Evolutionary conservation across 2,329 filamentous ascomycete species (phyloP), one percentile per base, ranked within the genome.

Genomic region (Botrytis pseudocinerea): DNA sequence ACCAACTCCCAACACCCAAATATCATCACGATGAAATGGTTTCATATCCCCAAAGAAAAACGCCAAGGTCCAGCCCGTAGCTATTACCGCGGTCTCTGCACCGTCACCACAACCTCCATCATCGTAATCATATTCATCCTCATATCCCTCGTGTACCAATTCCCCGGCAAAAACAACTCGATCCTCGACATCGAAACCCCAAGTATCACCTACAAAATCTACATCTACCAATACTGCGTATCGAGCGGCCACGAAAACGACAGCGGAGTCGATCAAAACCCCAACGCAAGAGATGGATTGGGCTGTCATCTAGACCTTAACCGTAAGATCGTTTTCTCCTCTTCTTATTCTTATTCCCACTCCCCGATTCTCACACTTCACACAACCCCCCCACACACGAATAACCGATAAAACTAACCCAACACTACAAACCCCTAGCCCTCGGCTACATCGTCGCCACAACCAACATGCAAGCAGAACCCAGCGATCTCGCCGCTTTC

Each of bases 291-390:
- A 20, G n/a, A 64, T 46, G 40, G 61, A 12, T 7, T 22, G 18
- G 61, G 61, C 0, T 64, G 61, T 46, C 61, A 64, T 64, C 28
- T 64, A n/a, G 40, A 64, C 18, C 28, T 64, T 22, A 64, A 64
- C 40, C 61, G 61, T 64, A 25, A 32, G 40, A 20, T 28, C 38
- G 7, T 61, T 18, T 9, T 40, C 14, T 40, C 38, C 9, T 61
- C 4, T 61, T 8, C 20, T 14, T 14, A 6, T 28, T 60, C 59
- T 25, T 8, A 38, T 38, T 38, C 38, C 38, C 35, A 4, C 38
- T 38, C 9, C 28, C 8, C 10, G 6, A 35, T 12, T 61, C 25
- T 0, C 18, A 20, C 22, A 9, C 32, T 54, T n/a, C 7, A 22
- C 9, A n/a, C n/a, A n/a, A n/a, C n/a, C n/a, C n/a, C 2, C 16